Conservation (phyloP, 2,329 filamentous ascomycete genomes). For the Lasiodiplodia sp. region DNA sequence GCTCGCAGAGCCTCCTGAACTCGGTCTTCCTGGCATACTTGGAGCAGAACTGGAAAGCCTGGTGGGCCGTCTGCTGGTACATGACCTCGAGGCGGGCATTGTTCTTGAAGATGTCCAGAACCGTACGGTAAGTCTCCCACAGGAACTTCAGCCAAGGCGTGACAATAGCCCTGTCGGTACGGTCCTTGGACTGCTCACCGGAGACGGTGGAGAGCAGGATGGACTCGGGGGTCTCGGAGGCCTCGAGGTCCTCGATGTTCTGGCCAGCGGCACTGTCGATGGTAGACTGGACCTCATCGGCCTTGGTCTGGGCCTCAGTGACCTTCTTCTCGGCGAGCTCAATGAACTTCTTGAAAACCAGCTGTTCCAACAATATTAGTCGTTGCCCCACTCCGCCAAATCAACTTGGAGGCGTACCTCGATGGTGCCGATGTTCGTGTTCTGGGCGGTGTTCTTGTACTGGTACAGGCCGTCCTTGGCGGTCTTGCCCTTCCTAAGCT, state of each 20-base stretch:
- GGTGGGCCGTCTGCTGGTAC: conserved; percentile 97
- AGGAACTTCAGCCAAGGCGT: conserved; percentile 99
- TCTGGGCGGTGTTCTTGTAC: conserved; percentile 99
- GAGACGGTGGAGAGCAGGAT: conserved; percentile 98
- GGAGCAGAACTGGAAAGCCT: conserved; percentile 98
- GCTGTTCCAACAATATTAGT: conserved; percentile 39
- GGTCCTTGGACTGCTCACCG: conserved; percentile 95
- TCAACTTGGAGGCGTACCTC: conserved; percentile 67
- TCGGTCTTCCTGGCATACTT: conserved; percentile 99
- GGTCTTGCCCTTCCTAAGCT: conserved; percentile 96
- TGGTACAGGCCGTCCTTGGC: conserved; percentile 99
- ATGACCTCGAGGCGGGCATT: conserved; percentile 97
- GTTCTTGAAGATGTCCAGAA: conserved; percentile 98
- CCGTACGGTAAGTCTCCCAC: conserved; percentile 99
- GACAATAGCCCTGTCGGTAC: conserved; percentile 96
- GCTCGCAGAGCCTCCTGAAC: conserved; percentile 97
- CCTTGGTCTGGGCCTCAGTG: conserved; percentile 92
- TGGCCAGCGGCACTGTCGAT: conserved; percentile 78
- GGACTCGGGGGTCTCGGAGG: conserved; percentile 95
- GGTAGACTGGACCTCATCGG: conserved; percentile 89
- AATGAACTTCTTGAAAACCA: conserved; percentile 97
- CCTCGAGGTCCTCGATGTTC: conserved; percentile 93
- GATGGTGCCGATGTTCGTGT: conserved; percentile 97
- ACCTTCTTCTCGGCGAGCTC: conserved; percentile 96
- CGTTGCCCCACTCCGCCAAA: conserved; percentile 2